A percentile compares a stretch with the other conserved stretches of the same genome.
Evolutionary conservation across 2,329 filamentous ascomycete genomes (phyloP).

Genomic region (Cladophialophora carrionii): DNA sequence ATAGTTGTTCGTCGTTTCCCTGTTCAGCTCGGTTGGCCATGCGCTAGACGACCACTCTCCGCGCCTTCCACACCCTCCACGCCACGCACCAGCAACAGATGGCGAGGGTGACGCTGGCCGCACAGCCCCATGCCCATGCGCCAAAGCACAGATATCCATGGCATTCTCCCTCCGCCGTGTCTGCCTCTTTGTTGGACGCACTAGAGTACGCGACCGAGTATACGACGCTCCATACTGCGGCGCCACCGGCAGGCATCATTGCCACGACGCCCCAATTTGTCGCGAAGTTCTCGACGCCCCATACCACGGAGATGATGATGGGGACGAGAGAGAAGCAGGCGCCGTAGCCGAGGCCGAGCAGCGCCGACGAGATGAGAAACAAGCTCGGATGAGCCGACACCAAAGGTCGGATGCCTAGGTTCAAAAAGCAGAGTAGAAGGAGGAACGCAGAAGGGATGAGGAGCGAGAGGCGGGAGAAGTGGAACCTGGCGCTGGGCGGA

Average conservation of each 20-base stretch:
- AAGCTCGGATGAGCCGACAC: constrained; percentile 76
- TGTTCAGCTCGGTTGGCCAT: constrained; percentile 1
- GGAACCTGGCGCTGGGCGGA: constrained; percentile 39
- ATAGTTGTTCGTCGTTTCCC: background rate
- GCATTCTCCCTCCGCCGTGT: constrained; percentile 62
- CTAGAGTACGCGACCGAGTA: constrained; percentile 64
- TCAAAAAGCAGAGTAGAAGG: constrained; percentile 73
- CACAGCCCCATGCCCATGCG: constrained; percentile 78
- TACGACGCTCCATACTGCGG: constrained; percentile 86
- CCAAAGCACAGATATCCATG: constrained; percentile 82
- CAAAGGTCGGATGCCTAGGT: constrained; percentile 74
- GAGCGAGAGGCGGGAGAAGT: constrained; percentile 76
- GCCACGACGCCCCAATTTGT: constrained; percentile 97
- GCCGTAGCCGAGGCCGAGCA: constrained; percentile 89
- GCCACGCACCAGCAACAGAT: constrained; percentile 73
- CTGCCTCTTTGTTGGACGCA: constrained; percentile 36
- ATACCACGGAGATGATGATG: constrained; percentile 93
- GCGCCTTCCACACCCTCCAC: constrained; percentile 81
- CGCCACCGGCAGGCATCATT: constrained; percentile 84
- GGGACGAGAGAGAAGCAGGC: constrained; percentile 87
- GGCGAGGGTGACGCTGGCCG: constrained; percentile 75
- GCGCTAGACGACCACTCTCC: constrained; percentile 69
- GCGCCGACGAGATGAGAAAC: constrained; percentile 82
- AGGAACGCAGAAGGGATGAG: constrained; percentile 74
- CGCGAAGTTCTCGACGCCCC: constrained; percentile 97